A percentile compares a stretch with the other conserved stretches of the same genome.
These are phyloP conservation scores for Nicotiana otophora DNA, from an alignment of 257 asterid genomes.

Conservation along the genomic window DNA sequence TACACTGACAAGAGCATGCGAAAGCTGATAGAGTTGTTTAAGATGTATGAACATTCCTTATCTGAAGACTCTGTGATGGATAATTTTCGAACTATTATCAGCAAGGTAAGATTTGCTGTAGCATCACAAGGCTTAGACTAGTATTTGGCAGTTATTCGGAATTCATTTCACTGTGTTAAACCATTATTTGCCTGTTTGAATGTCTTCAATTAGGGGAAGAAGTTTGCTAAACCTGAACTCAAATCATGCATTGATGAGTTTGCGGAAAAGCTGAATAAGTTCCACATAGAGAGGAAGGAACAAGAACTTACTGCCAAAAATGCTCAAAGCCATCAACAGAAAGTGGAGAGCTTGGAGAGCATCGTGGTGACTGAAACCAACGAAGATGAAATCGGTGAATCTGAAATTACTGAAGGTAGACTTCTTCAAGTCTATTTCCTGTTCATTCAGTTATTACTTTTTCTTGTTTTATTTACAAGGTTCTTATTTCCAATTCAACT, in stretches of 20 bases:
- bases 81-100: conserved; percentile 67
- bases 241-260: conserved; percentile 85
- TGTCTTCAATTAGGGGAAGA: conserved; percentile 58
- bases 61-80: conserved; percentile 84
- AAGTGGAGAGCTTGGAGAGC: conserved; percentile 40
- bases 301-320: conserved; percentile 69
- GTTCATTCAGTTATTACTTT: not conserved
- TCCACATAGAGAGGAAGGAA: conserved; percentile 78
- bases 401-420: conserved; percentile 72
- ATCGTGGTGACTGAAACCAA: conserved; percentile 30
- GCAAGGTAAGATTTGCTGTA: conserved; percentile 48
- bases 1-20: conserved; percentile 86
- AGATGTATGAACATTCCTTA: conserved; percentile 71
- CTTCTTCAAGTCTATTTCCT: not conserved
- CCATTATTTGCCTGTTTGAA: not conserved
- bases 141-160: not conserved
- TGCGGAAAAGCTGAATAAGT: conserved; percentile 69
- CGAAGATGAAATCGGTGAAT: conserved; percentile 46
- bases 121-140: not conserved
- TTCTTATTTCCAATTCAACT: not conserved
- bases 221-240: conserved; percentile 82
- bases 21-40: conserved; percentile 78
- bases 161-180: not conserved
- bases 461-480: not conserved
- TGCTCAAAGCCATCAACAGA: conserved; percentile 76